phyloP scores from a whole-genome alignment of 2,329 filamentous ascomycete species.

The Colletotrichum sp. region DNA sequence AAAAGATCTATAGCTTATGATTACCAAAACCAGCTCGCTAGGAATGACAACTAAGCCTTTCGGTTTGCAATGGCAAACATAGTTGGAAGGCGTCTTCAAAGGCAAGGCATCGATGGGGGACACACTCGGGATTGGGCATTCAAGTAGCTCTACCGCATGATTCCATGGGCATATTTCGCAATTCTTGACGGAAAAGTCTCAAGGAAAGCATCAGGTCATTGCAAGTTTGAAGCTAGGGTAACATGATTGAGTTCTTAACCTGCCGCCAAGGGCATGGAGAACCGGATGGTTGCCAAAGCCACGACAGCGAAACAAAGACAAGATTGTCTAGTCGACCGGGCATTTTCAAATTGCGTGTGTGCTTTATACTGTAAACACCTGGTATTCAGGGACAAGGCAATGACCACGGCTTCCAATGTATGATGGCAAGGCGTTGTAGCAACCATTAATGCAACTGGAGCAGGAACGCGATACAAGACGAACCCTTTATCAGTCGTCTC shows the following conservation, averaged over 20 bases:
- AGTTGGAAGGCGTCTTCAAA: neutral
- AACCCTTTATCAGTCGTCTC: neutral
- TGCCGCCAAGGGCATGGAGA: neutral
- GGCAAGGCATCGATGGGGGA: neutral
- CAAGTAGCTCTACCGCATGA: neutral
- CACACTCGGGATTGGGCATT: neutral
- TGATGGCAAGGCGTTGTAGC: accelerated
- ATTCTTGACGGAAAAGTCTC: neutral
- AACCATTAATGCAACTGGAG: neutral
- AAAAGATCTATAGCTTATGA: neutral
- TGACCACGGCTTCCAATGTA: accelerated
- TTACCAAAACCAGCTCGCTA: neutral
- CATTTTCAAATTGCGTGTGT: accelerated
- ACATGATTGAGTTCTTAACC: accelerated
- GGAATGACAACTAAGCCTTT: neutral
- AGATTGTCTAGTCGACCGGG: neutral
- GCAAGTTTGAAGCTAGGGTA: neutral
- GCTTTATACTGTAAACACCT: neutral
- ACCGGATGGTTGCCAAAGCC: neutral
- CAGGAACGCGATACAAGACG: neutral
- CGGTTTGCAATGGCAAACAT: neutral
- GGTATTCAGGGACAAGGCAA: neutral
- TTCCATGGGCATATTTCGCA: neutral
- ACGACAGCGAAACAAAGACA: neutral
- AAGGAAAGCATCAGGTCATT: neutral